phyloP scores from a whole-genome alignment of 768 basidiomycete genomes.

The Cubamyces sp. region DNA sequence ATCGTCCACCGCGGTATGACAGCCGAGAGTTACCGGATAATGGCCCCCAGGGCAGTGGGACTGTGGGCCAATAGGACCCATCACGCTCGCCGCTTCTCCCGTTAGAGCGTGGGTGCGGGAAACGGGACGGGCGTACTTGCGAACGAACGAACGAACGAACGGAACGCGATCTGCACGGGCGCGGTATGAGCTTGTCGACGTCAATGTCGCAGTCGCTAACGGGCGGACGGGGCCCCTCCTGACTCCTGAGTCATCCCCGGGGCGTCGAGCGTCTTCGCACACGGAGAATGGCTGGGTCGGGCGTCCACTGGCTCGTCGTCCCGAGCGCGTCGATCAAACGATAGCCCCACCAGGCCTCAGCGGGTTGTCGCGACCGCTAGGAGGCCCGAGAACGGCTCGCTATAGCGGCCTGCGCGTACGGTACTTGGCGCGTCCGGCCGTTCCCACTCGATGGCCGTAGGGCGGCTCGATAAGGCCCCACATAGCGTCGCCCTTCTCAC shows the following conservation, averaged over 20 bases:
- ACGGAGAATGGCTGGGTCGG: no score
- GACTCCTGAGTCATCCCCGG: no score
- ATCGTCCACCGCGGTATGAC: constrained; percentile 3
- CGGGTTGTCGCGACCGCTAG: no score
- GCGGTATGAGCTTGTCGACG: neutral
- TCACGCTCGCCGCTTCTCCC: constrained; percentile 3
- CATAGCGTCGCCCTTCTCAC: neutral
- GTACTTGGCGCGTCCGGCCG: no score
- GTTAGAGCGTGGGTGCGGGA: neutral
- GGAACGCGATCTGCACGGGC: constrained; percentile 6
- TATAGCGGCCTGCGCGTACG: neutral
- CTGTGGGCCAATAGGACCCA: neutral
- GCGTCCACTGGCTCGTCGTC: no score
- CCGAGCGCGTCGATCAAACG: no score
- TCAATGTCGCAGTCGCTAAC: neutral
- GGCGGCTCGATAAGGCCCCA: constrained; percentile 14
- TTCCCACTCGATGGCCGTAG: constrained; percentile 7
- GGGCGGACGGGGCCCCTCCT: constrained; percentile 1
- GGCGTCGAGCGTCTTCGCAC: no score
- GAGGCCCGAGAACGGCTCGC: neutral
- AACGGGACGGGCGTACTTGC: no score
- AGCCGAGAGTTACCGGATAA: constrained; percentile 22
- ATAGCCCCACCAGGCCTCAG: no score
- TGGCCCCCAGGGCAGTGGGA: neutral
- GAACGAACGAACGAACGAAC: neutral